Evolutionary conservation across 805 yeast species (phyloP), one percentile per base, ranked within the genome.

Genomic region (Metschnikowia orientalis): DNA sequence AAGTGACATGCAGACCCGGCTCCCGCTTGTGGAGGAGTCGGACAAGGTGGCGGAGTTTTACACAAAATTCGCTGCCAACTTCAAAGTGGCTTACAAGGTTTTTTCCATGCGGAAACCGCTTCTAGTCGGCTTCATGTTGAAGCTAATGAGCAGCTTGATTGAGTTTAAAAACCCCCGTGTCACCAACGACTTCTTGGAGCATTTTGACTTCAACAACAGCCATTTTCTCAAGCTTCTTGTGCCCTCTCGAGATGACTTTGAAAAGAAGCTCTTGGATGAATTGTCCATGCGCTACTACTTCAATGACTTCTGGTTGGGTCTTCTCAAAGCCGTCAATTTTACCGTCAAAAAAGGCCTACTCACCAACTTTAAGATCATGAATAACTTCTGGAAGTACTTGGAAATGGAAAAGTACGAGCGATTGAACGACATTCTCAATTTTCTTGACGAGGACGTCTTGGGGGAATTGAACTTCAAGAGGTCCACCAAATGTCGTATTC

Each of bases 401-500:
- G 41, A 42, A 6, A 46, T 44, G 50, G 50, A 46, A 11, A 32
- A 37, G 7, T 54, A 61, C 19, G 69, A 70, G 26, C 35, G 36
- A 0, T 32, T 51, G 14, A 30, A 27, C 19, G 35, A 34, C 11
- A 61, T 80, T 0, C 35, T 85, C 3, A 52, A 56, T 0, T 66
- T 76, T 16, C 59, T 86, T 37, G 73, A 67, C 11, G 50, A 58
- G 1, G 59, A 63, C 14, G 69, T 89, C 2, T 49, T 86, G 21
- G 53, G 60, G 17, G 97, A 89, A 44, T 48, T 62, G 2, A 58
- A 71, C 8, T 81, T 78, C 51, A 75, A 75, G 44, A 80, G 78
- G 48, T 63, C 79, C 39, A 73, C 87, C 0, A 89, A 88, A 53
- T 73, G 86, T 40, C 75, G 77, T 39, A 71, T 88, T 10, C 71